phyloP scores from a whole-genome alignment of 441 rosid genomes.

The Pelargonium myrrhifolium region DNA sequence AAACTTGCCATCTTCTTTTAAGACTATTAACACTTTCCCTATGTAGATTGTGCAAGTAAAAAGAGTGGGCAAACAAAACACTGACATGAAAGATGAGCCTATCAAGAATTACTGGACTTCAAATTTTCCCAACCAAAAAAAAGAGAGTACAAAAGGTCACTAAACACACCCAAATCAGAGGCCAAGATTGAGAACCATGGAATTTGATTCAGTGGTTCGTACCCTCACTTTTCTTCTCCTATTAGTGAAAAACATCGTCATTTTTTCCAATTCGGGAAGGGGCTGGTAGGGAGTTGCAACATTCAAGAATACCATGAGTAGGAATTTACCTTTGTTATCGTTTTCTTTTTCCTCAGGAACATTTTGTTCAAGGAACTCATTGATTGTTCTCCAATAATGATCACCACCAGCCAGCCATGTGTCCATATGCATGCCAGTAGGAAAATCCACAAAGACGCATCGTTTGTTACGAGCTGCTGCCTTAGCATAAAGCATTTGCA shows the following conservation, averaged over 20 bases:
- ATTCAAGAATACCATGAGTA: constrained; percentile 15
- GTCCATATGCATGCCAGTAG: constrained; percentile 96
- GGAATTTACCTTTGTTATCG: constrained; percentile 27
- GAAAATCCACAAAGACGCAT: constrained; percentile 69
- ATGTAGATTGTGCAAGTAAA: background rate
- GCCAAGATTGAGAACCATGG: too few relatives aligned
- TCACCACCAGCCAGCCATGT: constrained; percentile 95
- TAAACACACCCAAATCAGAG: too few relatives aligned
- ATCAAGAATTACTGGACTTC: too few relatives aligned
- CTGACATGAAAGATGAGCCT: too few relatives aligned
- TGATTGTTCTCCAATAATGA: constrained; percentile 64
- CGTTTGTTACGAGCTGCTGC: constrained; percentile 68
- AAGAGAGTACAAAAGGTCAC: too few relatives aligned
- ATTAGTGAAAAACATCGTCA: too few relatives aligned
- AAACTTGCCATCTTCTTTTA: too few relatives aligned
- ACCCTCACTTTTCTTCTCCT: too few relatives aligned
- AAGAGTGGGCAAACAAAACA: background rate
- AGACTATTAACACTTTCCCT: too few relatives aligned
- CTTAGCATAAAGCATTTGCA: constrained; percentile 79
- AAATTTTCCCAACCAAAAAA: too few relatives aligned
- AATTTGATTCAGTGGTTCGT: too few relatives aligned
- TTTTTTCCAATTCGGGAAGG: background rate
- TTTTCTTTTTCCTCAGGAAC: constrained; percentile 40
- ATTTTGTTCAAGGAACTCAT: constrained; percentile 48
- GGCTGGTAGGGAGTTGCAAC: background rate